Evolutionary conservation across 2,329 filamentous ascomycete genomes (phyloP).

Genomic region (Ascochyta lentis): DNA sequence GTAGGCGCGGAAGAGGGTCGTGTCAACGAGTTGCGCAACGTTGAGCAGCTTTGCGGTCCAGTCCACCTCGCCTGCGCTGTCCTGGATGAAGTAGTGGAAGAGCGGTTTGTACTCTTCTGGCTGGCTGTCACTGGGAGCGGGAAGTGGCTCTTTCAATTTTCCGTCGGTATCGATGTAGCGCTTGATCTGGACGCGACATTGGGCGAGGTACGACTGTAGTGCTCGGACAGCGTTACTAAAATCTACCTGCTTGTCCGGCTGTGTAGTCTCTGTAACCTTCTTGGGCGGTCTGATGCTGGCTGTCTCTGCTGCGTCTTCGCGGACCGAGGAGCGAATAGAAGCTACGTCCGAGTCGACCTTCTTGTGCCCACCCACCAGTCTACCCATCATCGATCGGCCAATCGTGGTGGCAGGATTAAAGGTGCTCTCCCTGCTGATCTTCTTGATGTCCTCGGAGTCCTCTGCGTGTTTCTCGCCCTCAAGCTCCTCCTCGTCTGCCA

Average conservation of each 20-base stretch:
- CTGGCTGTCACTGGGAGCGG: slow-evolving; percentile 52
- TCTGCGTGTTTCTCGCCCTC: slow-evolving; percentile 28
- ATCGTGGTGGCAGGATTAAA: slow-evolving; percentile 36
- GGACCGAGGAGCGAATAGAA: slow-evolving; percentile 67
- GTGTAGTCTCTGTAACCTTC: slow-evolving; percentile 52
- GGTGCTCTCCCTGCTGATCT: slow-evolving; percentile 26
- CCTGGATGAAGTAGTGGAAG: slow-evolving; percentile 53
- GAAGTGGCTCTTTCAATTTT: slow-evolving; percentile 63
- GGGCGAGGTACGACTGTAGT: slow-evolving; percentile 85
- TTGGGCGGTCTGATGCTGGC: slow-evolving; percentile 56
- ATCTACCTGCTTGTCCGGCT: slow-evolving; percentile 63
- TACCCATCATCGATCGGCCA: slow-evolving; percentile 55
- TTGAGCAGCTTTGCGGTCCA: slow-evolving; percentile 75
- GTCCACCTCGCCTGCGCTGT: slow-evolving; percentile 50
- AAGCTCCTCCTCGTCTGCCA: slow-evolving; percentile 36
- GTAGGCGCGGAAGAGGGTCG: slow-evolving; percentile 90
- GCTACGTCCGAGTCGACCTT: slow-evolving; percentile 58
- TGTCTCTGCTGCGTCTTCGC: slow-evolving; percentile 63
- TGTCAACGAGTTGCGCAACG: slow-evolving; percentile 87
- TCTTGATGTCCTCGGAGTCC: slow-evolving; percentile 30
- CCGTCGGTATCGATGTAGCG: slow-evolving; percentile 67
- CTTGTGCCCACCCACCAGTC: slow-evolving; percentile 53
- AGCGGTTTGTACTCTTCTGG: slow-evolving; percentile 48
- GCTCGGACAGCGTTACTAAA: slow-evolving; percentile 81
- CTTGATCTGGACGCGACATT: slow-evolving; percentile 73